Conservation (phyloP, 2,329 filamentous ascomycete species). For the Microdochium nivale region DNA sequence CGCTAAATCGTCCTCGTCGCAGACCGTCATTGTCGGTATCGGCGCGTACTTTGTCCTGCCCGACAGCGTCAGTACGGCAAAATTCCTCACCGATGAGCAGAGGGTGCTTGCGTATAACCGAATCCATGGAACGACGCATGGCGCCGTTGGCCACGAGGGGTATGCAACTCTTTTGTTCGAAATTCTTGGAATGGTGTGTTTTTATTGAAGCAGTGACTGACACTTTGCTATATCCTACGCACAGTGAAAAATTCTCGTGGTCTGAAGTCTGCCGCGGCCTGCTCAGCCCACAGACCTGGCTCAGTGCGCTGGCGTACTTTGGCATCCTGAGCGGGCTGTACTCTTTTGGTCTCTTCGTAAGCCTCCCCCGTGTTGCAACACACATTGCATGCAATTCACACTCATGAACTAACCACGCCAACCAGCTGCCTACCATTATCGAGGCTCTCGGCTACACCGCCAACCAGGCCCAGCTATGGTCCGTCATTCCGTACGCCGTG, state of each 20-base stretch:
- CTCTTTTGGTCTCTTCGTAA: slow-evolving; percentile 55
- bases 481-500: slow-evolving; percentile 55
- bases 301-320: slow-evolving; percentile 54
- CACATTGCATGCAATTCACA: neutral
- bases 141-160: slow-evolving; percentile 22
- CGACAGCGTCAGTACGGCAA: slow-evolving; percentile 43
- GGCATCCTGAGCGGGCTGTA: slow-evolving; percentile 50
- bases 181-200: too few relatives aligned
- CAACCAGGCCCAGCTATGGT: slow-evolving; percentile 53
- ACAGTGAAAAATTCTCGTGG: slow-evolving; percentile 46
- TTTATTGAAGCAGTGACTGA: too few relatives aligned
- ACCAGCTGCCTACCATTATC: slow-evolving; percentile 55
- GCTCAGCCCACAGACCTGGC: slow-evolving; percentile 52
- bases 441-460: slow-evolving; percentile 44
- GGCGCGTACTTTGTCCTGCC: slow-evolving; percentile 46
- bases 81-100: slow-evolving; percentile 44
- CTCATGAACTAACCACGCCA: neutral
- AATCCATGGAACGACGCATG: slow-evolving; percentile 23
- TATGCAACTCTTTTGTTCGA: slow-evolving; percentile 8
- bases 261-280: slow-evolving; percentile 54
- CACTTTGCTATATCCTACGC: neutral
- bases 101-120: slow-evolving; percentile 37
- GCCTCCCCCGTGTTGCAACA: slow-evolving; percentile 10
- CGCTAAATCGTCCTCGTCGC: too few relatives aligned
- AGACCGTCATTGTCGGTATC: slow-evolving; percentile 46